phyloP scores from a whole-genome alignment of 345 rosid species.

The Linum lewisii region DNA sequence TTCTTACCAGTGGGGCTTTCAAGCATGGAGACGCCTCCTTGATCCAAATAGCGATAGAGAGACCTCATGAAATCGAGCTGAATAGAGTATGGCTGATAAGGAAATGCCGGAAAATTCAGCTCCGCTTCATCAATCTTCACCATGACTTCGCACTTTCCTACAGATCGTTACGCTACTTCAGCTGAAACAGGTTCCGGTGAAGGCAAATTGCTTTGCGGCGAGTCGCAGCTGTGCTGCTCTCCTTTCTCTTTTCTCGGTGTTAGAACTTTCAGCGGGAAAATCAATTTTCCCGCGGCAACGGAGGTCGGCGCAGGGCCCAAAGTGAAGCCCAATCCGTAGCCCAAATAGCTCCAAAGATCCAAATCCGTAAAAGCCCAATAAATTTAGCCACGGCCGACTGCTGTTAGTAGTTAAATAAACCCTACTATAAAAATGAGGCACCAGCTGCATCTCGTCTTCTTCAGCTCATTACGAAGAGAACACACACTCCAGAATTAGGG shows the following conservation, averaged over 20 bases:
- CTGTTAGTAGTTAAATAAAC: not conserved
- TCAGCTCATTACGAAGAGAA: not conserved
- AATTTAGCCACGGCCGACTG: too few species aligned
- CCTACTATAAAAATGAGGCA: constrained; percentile 7
- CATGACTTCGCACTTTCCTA: not conserved
- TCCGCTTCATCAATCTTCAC: constrained; percentile 21
- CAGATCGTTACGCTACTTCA: too few species aligned
- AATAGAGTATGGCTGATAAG: constrained; percentile 69
- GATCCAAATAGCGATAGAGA: constrained; percentile 62
- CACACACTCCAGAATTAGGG: constrained; percentile 5
- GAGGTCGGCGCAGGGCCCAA: too few species aligned
- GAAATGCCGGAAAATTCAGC: constrained; percentile 52
- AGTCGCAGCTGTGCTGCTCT: not conserved
- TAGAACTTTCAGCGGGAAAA: constrained; percentile 2
- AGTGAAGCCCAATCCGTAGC: too few species aligned
- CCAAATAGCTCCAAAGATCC: too few species aligned
- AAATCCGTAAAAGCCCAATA: too few species aligned
- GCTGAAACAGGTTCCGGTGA: too few species aligned
- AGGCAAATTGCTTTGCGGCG: too few species aligned
- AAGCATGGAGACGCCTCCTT: constrained; percentile 91
- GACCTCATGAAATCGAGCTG: constrained; percentile 81
- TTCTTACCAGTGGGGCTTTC: constrained; percentile 82
- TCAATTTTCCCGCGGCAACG: too few species aligned
- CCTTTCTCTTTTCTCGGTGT: not conserved
- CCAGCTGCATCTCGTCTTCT: not conserved